Evolutionary conservation across 805 yeast species (phyloP).

Genomic region (Lachancea lanzarotensis): DNA sequence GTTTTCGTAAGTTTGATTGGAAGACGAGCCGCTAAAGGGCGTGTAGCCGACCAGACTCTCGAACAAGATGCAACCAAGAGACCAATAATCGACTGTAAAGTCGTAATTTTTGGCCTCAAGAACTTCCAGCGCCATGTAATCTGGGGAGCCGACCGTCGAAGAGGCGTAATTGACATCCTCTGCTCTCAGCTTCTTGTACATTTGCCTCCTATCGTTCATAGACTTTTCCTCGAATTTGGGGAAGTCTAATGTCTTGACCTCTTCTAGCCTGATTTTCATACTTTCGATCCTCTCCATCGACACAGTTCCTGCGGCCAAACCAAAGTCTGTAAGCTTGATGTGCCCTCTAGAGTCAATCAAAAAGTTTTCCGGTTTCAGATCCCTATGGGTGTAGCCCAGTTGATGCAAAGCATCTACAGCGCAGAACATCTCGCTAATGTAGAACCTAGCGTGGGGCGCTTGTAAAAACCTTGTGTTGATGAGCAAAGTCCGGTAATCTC

Average conservation of each 20-base stretch:
- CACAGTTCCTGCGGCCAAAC: constrained; percentile 93
- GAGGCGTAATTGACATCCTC: constrained; percentile 80
- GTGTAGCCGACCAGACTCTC: constrained; percentile 96
- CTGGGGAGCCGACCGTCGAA: constrained; percentile 97
- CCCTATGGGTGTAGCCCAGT: constrained; percentile 94
- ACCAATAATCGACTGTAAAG: constrained; percentile 97
- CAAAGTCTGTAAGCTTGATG: constrained; percentile 91
- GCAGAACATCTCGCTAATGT: constrained; percentile 92
- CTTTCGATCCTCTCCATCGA: constrained; percentile 89
- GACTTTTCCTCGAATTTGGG: constrained; percentile 60
- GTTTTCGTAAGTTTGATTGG: constrained; percentile 92
- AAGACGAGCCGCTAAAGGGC: constrained; percentile 89
- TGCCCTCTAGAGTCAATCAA: constrained; percentile 86
- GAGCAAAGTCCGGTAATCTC: constrained; percentile 90
- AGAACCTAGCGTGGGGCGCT: constrained; percentile 94
- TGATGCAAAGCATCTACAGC: constrained; percentile 91
- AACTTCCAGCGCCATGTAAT: constrained; percentile 97
- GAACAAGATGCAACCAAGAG: constrained; percentile 93
- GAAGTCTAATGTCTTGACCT: constrained; percentile 69
- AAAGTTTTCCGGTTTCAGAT: constrained; percentile 91
- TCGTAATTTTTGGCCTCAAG: constrained; percentile 90
- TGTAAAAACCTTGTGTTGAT: constrained; percentile 89
- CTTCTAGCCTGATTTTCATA: constrained; percentile 65
- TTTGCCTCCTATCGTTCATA: constrained; percentile 77
- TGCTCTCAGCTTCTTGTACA: constrained; percentile 73